phyloP scores from a whole-genome alignment of 2,329 filamentous ascomycete genomes.

The Colletotrichum theobromicola region DNA sequence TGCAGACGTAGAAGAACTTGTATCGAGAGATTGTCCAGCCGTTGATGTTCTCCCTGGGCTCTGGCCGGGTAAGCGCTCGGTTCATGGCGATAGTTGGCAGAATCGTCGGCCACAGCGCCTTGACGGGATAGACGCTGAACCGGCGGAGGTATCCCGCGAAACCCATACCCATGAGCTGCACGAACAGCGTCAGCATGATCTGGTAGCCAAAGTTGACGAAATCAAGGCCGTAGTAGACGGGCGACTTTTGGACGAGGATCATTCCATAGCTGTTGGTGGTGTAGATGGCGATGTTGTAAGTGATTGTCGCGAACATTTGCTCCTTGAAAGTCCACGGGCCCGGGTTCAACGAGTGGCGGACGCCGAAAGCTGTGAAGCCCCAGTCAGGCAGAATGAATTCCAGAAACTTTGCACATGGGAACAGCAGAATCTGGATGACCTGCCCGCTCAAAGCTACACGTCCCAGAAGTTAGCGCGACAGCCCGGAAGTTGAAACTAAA shows the following conservation, averaged over 20 bases:
- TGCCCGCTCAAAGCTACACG: constrained; percentile 34
- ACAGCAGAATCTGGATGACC: constrained; percentile 51
- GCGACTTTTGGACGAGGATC: constrained; percentile 36
- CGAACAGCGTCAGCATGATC: constrained; percentile 41
- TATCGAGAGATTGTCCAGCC: constrained; percentile 51
- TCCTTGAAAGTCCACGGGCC: constrained; percentile 48
- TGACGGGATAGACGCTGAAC: constrained; percentile 40
- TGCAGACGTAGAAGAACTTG: constrained; percentile 45
- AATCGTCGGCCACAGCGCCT: constrained; percentile 36
- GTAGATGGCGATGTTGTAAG: constrained; percentile 39
- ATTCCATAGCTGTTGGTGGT: constrained; percentile 39
- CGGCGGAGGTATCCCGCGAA: constrained; percentile 43
- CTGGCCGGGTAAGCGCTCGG: constrained; percentile 34
- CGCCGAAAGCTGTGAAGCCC: constrained; percentile 43
- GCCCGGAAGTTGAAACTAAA: not conserved
- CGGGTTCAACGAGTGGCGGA: constrained; percentile 40
- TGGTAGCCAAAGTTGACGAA: constrained; percentile 46
- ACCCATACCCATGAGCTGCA: constrained; percentile 48
- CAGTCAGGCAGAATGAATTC: constrained; percentile 49
- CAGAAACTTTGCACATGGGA: constrained; percentile 49
- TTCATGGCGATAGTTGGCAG: constrained; percentile 40
- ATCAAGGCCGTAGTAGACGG: constrained; percentile 45
- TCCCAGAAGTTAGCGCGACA: not conserved
- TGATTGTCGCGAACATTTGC: constrained; percentile 47
- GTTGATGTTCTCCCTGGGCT: constrained; percentile 40